A percentile compares a stretch with the other conserved stretches of the same genome.
These are phyloP conservation scores for Hanseniaspora meyeri DNA, from an alignment of 805 yeast genomes.

Conservation along the genomic window DNA sequence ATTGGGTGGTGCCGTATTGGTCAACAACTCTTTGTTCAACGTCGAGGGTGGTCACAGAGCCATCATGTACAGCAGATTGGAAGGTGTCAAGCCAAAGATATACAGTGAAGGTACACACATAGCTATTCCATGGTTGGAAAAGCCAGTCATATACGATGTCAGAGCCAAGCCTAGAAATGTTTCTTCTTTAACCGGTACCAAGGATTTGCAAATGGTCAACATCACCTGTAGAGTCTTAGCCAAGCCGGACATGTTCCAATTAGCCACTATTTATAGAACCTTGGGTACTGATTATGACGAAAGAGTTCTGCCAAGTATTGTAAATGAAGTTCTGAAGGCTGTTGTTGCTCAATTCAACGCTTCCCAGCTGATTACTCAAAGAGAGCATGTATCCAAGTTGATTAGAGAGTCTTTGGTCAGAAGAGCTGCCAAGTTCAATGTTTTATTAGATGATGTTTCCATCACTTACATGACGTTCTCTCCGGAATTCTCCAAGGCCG, in stretches of 20 bases:
- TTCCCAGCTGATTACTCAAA: constrained; percentile 94
- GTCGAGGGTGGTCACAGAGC: constrained; percentile 99
- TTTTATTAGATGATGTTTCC: constrained; percentile 86
- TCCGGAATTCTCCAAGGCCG: constrained; percentile 95
- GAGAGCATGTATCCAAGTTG: constrained; percentile 85
- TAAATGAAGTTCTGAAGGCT: constrained; percentile 88
- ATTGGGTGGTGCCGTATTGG: constrained; percentile 43
- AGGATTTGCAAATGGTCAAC: constrained; percentile 97
- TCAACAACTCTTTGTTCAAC: constrained; percentile 53
- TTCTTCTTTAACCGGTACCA: constrained; percentile 92
- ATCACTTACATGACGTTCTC: constrained; percentile 93
- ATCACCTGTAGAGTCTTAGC: constrained; percentile 96
- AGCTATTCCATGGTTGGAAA: constrained; percentile 87
- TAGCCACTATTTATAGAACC: constrained; percentile 82
- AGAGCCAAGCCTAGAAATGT: constrained; percentile 96
- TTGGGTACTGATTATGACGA: constrained; percentile 93
- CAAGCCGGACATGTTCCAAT: constrained; percentile 65
- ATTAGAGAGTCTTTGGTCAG: constrained; percentile 83
- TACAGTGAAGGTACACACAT: constrained; percentile 92
- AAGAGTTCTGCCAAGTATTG: constrained; percentile 93
- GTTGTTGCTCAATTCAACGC: constrained; percentile 99
- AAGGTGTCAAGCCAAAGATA: constrained; percentile 72
- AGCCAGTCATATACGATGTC: constrained; percentile 84
- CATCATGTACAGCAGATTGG: constrained; percentile 74
- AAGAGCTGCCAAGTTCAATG: constrained; percentile 83